Percentiles rank a stretch among this genome's conserved stretches.
These are phyloP conservation scores for Xerocomellus amylosporus DNA, from an alignment of 768 basidiomycete species.

Conservation along the genomic window DNA sequence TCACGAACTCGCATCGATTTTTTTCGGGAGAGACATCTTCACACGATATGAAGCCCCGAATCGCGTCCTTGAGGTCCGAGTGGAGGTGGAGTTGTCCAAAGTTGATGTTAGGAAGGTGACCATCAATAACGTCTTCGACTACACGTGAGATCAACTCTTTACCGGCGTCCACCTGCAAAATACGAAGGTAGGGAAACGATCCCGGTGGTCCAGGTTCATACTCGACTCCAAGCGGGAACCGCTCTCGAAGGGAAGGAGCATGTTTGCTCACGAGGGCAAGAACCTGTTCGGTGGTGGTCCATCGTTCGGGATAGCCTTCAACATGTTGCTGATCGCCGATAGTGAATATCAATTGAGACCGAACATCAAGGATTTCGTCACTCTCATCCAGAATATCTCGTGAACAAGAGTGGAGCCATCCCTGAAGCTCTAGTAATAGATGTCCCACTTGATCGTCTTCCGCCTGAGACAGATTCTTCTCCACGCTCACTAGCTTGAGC, in stretches of 20 bases:
- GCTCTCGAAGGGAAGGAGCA: constrained; percentile 2
- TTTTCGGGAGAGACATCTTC: not conserved
- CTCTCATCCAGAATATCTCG: constrained; percentile 31
- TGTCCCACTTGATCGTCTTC: not conserved
- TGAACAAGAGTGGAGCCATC: constrained; percentile 24
- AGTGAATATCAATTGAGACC: constrained; percentile 37
- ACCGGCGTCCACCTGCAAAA: constrained; percentile 15
- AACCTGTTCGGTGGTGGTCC: constrained; percentile 32
- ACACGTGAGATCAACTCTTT: constrained; percentile 7
- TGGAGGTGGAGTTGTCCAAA: constrained; percentile 7
- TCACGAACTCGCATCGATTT: not conserved
- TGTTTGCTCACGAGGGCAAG: constrained; percentile 23
- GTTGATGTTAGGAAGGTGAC: constrained; percentile 11
- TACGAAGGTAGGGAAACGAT: constrained; percentile 23
- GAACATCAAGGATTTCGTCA: constrained; percentile 31
- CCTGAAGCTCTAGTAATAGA: constrained; percentile 26
- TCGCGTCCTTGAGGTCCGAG: not conserved
- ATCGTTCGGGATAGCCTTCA: constrained; percentile 32
- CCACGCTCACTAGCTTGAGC: constrained; percentile 44
- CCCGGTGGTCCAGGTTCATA: constrained; percentile 4
- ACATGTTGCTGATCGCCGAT: constrained; percentile 26
- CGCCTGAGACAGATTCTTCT: constrained; percentile 24
- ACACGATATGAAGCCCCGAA: constrained; percentile 22
- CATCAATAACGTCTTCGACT: constrained; percentile 11
- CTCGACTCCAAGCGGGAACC: constrained; percentile 12